Percentiles rank a stretch among this genome's conserved stretches.
These are phyloP conservation scores for Oenanthe sinensis DNA, from an alignment of 129 eudicot genomes.

Conservation along the genomic window DNA sequence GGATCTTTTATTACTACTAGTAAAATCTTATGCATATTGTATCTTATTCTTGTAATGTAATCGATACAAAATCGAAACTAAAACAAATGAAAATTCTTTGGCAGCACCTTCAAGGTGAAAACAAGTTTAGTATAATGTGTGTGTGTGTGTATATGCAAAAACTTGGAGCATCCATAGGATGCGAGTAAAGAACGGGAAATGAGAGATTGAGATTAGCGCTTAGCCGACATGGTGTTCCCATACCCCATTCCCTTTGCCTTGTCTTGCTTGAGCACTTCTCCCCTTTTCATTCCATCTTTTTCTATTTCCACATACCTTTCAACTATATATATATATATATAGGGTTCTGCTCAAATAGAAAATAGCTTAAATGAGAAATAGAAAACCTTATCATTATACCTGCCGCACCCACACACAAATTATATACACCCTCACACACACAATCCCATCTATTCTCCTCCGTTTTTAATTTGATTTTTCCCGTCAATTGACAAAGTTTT, in stretches of 20 bases:
- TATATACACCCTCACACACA: too few relatives aligned
- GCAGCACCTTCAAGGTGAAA: not conserved
- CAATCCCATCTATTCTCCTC: too few relatives aligned
- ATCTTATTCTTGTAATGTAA: not conserved
- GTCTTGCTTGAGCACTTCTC: constrained; percentile 30
- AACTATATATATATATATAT: not conserved
- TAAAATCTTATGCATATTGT: not conserved
- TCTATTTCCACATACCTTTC: not conserved
- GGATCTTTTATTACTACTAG: not conserved
- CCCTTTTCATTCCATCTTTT: constrained; percentile 18
- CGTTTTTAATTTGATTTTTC: too few relatives aligned
- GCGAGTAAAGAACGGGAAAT: not conserved
- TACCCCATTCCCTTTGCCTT: constrained; percentile 27
- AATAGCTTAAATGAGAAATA: too few relatives aligned
- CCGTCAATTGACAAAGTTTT: too few relatives aligned
- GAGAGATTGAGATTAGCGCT: not conserved
- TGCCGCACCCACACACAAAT: too few relatives aligned
- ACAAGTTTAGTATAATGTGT: not conserved
- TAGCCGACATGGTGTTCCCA: constrained; percentile 47
- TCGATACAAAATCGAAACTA: not conserved
- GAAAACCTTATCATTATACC: too few relatives aligned
- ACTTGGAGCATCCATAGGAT: not conserved
- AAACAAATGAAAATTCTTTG: not conserved
- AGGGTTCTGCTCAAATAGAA: too few relatives aligned
- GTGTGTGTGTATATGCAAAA: not conserved